Percentiles rank a stretch among this genome's conserved stretches.
These are phyloP conservation scores for Phanerodontia chrysosporium DNA, from an alignment of 768 basidiomycete species.

Conservation along the genomic window DNA sequence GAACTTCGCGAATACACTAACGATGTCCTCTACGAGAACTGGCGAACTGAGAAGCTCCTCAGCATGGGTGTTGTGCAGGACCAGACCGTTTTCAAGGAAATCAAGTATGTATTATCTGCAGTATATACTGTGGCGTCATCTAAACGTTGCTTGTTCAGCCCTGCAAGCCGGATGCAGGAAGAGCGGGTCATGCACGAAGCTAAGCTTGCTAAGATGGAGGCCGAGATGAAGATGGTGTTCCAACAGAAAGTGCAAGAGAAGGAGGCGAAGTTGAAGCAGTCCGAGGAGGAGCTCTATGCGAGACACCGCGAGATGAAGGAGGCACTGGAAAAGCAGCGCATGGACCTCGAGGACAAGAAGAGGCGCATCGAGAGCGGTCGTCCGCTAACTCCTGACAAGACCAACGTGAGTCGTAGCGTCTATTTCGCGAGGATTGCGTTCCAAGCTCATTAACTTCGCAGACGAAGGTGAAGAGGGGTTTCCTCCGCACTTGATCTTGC, in stretches of 20 bases:
- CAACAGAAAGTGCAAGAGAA: constrained; percentile 99
- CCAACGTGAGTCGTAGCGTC: constrained; percentile 11
- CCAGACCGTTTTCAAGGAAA: constrained; percentile 96
- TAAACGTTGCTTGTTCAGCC: constrained; percentile 45
- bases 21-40: constrained; percentile 94
- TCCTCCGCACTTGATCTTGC: constrained; percentile 57
- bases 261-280: constrained; percentile 97
- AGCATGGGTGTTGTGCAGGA: constrained; percentile 99
- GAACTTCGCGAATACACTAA: constrained; percentile 97
- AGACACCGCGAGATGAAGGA: constrained; percentile 99
- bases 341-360: constrained; percentile 98
- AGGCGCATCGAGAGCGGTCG: constrained; percentile 90
- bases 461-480: constrained; percentile 70
- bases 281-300: constrained; percentile 97
- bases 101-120: constrained; percentile 71
- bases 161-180: constrained; percentile 93
- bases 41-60: constrained; percentile 92
- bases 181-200: constrained; percentile 95
- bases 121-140: background rate
- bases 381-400: constrained; percentile 93
- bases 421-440: background rate
- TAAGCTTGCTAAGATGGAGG: constrained; percentile 98
- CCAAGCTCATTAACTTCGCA: constrained; percentile 1
- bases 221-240: constrained; percentile 99
- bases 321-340: constrained; percentile 92